Evolutionary conservation across 2,329 filamentous ascomycete genomes (phyloP).

Genomic region (Metarhizium sp.): DNA sequence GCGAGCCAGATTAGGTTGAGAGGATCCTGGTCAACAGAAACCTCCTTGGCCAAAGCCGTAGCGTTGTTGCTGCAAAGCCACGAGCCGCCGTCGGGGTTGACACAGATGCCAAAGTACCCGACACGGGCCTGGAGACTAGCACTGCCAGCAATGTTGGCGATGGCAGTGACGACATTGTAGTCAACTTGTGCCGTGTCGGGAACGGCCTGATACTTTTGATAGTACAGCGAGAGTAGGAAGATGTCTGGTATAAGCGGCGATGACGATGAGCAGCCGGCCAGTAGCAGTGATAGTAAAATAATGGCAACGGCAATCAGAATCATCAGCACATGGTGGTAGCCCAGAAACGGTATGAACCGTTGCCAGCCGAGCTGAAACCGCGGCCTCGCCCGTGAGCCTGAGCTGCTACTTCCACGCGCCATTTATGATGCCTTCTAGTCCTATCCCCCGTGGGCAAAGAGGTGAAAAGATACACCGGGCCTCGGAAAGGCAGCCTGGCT

Average conservation of each 20-base stretch:
- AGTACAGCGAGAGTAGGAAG: slow-evolving; percentile 97
- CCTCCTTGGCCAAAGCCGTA: slow-evolving; percentile 80
- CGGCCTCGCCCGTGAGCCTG: slow-evolving; percentile 19
- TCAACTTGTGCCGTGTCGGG: slow-evolving; percentile 85
- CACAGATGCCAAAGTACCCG: slow-evolving; percentile 96
- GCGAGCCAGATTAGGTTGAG: slow-evolving; percentile 97
- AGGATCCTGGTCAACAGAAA: slow-evolving; percentile 86
- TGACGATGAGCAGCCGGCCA: slow-evolving; percentile 94
- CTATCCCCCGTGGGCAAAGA: neutral
- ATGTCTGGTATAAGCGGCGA: slow-evolving; percentile 92
- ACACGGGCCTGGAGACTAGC: slow-evolving; percentile 84
- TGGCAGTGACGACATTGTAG: slow-evolving; percentile 75
- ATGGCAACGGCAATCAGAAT: slow-evolving; percentile 89
- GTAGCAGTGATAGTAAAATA: slow-evolving; percentile 81
- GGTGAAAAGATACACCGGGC: neutral
- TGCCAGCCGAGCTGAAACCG: slow-evolving; percentile 40
- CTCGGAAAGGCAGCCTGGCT: slow-evolving; percentile 1
- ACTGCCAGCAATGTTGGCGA: slow-evolving; percentile 79
- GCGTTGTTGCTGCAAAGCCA: slow-evolving; percentile 98
- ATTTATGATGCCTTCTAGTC: neutral
- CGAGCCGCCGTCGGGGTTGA: slow-evolving; percentile 80
- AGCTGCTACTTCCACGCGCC: slow-evolving; percentile 14
- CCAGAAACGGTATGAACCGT: slow-evolving; percentile 61
- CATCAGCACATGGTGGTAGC: slow-evolving; percentile 87
- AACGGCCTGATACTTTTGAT: slow-evolving; percentile 72